Evolutionary conservation across 2,329 filamentous ascomycete genomes (phyloP).

Genomic region (Zymoseptoria passerinii): DNA sequence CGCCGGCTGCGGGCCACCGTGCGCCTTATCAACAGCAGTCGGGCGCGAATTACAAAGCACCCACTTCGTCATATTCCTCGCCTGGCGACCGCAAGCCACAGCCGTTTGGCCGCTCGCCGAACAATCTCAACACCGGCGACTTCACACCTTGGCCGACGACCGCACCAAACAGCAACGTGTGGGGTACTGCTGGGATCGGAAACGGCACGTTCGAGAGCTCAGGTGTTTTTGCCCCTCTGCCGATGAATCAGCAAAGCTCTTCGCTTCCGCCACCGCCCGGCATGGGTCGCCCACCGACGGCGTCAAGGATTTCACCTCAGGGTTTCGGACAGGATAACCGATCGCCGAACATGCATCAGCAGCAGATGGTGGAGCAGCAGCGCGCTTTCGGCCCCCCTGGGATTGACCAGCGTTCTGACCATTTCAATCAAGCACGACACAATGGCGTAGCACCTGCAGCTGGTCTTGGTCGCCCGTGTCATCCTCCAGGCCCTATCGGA

Average conservation of each 20-base stretch:
- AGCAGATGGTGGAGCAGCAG: constrained; percentile 21
- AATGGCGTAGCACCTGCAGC: constrained; percentile 26
- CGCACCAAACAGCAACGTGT: constrained; percentile 52
- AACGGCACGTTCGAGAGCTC: constrained; percentile 62
- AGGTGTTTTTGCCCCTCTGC: constrained; percentile 24
- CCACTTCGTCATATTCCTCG: constrained; percentile 37
- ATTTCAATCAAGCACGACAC: constrained; percentile 20
- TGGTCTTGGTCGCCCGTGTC: constrained; percentile 23
- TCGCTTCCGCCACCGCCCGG: constrained; percentile 26
- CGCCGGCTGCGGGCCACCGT: constrained; percentile 17
- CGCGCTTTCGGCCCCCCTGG: constrained; percentile 22
- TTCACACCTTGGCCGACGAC: constrained; percentile 25
- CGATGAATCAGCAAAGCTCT: constrained; percentile 21
- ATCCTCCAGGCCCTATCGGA: constrained; percentile 29
- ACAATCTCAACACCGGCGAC: constrained; percentile 17
- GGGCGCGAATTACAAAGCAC: constrained; percentile 15
- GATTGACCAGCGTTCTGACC: constrained; percentile 21
- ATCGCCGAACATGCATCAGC: constrained; percentile 21
- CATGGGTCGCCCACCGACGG: constrained; percentile 22
- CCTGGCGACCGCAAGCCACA: constrained; percentile 31
- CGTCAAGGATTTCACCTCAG: constrained; percentile 28
- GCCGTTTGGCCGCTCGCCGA: constrained; percentile 26
- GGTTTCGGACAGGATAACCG: constrained; percentile 17
- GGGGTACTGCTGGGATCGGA: constrained; percentile 66
- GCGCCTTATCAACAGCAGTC: constrained; percentile 18